These are phyloP conservation scores for Magnusiomyces tetraspermus DNA, from an alignment of 1,139 yeast species.

Conservation along the genomic window DNA sequence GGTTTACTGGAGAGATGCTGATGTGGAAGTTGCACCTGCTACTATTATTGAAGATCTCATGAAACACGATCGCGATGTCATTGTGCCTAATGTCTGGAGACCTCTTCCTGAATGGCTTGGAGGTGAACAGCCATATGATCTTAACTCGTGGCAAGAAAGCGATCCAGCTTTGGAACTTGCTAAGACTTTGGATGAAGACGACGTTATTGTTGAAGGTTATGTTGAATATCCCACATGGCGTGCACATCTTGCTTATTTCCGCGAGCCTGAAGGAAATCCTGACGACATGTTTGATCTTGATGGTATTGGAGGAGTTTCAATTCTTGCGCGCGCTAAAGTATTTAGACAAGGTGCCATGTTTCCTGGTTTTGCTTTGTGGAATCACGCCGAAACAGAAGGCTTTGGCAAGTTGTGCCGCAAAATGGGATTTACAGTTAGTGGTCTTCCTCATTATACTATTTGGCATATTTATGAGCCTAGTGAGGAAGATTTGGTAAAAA, in stretches of 20 bases:
- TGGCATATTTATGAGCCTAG: conserved; percentile 94
- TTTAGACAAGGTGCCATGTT: conserved; percentile 75
- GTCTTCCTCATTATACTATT: conserved; percentile 78
- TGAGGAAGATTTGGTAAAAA: conserved; percentile 75
- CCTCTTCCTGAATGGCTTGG: conserved; percentile 87
- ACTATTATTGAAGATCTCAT: conserved; percentile 57
- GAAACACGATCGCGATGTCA: conserved; percentile 55
- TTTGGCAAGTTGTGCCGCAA: conserved; percentile 75
- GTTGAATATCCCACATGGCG: conserved; percentile 92
- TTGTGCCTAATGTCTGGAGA: conserved; percentile 88
- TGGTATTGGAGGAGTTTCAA: conserved; percentile 89
- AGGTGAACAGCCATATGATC: conserved; percentile 81
- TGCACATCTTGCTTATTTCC: conserved; percentile 76
- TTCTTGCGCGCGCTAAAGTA: conserved; percentile 66
- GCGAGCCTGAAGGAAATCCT: conserved; percentile 76
- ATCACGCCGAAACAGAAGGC: conserved; percentile 90
- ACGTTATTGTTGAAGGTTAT: conserved; percentile 86
- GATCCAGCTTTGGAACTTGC: conserved; percentile 78
- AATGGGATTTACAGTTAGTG: conserved; percentile 74
- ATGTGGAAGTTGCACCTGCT: conserved; percentile 52
- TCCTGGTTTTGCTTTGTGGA: conserved; percentile 82
- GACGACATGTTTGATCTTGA: conserved; percentile 83
- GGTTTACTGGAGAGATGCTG: conserved; percentile 74
- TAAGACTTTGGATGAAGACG: conserved; percentile 65
- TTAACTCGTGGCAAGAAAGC: conserved; percentile 86